phyloP scores from a whole-genome alignment of 2,329 filamentous ascomycete species.

The Ampelomyces quisqualis region DNA sequence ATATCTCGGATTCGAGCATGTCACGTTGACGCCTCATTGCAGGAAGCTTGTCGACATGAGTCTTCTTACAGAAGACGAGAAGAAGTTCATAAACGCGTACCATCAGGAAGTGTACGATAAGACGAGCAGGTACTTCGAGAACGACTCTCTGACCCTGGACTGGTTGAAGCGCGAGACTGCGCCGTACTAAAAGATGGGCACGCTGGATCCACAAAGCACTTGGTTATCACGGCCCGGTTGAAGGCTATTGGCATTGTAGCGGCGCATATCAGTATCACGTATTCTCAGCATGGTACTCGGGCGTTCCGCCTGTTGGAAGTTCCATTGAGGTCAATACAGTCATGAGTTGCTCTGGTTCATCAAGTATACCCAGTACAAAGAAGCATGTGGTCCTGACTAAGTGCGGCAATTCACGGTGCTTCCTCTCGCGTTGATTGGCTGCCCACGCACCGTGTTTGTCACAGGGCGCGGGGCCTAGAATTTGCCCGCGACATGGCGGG shows the following conservation, averaged over 20 bases:
- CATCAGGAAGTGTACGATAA: slow-evolving; percentile 79
- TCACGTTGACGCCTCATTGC: slow-evolving; percentile 96
- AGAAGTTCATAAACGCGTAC: slow-evolving; percentile 83
- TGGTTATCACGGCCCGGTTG: background rate
- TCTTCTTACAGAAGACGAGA: slow-evolving; percentile 72
- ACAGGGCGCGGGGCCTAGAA: slow-evolving; percentile 23
- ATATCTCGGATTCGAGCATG: slow-evolving; percentile 92
- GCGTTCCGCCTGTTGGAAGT: slow-evolving; percentile 11
- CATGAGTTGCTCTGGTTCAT: slow-evolving; percentile 16
- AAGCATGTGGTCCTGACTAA: slow-evolving; percentile 13
- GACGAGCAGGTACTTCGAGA: slow-evolving; percentile 73
- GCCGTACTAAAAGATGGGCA: slow-evolving; percentile 44
- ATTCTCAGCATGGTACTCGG: slow-evolving; percentile 15
- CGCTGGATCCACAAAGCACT: background rate
- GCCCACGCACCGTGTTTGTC: slow-evolving; percentile 21
- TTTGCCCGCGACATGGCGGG: slow-evolving; percentile 12
- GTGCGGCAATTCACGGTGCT: slow-evolving; percentile 29
- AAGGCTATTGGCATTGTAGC: slow-evolving; percentile 18
- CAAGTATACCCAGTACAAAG: slow-evolving; percentile 2
- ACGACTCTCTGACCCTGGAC: slow-evolving; percentile 67
- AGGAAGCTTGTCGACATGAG: slow-evolving; percentile 77
- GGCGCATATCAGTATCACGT: slow-evolving; percentile 13
- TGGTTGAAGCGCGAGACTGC: slow-evolving; percentile 90
- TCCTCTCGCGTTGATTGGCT: slow-evolving; percentile 16
- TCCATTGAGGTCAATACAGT: slow-evolving; percentile 13